Evolutionary conservation across 2,329 filamentous ascomycete genomes (phyloP).

Genomic region (Pseudocercospora cruenta): DNA sequence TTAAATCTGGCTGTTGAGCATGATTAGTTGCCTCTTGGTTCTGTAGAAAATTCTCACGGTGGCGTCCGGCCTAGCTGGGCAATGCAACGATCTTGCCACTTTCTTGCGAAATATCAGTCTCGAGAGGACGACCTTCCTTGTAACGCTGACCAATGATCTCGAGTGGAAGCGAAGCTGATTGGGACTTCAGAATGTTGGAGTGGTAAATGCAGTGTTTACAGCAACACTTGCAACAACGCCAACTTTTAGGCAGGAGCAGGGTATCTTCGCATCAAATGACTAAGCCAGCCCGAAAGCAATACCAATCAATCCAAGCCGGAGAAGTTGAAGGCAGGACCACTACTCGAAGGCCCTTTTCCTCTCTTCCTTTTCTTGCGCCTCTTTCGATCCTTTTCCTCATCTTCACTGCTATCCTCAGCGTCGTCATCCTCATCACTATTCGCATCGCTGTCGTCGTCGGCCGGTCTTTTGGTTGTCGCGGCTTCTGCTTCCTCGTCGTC

Average conservation of each 20-base stretch:
- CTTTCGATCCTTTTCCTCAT: constrained; percentile 49
- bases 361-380: constrained; percentile 49
- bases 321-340: constrained; percentile 33
- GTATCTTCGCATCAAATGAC: constrained; percentile 3
- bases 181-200: neutral
- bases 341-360: constrained; percentile 36
- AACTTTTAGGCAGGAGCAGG: neutral
- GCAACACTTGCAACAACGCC: neutral
- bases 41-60: neutral
- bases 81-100: neutral
- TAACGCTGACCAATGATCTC: neutral
- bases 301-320: constrained; percentile 37
- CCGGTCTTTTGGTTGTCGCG: constrained; percentile 43
- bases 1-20: neutral
- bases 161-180: neutral
- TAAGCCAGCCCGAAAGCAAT: neutral
- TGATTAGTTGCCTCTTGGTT: neutral
- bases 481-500: constrained; percentile 47
- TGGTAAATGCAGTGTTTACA: neutral
- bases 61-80: neutral
- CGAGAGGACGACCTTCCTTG: neutral
- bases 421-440: constrained; percentile 46
- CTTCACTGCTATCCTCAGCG: constrained; percentile 44
- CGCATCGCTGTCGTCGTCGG: constrained; percentile 55
- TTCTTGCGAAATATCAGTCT: neutral